Base-by-base conservation (phyloP, 768 basidiomycete genomes). In the Tylopilus subfusipes region DNA sequence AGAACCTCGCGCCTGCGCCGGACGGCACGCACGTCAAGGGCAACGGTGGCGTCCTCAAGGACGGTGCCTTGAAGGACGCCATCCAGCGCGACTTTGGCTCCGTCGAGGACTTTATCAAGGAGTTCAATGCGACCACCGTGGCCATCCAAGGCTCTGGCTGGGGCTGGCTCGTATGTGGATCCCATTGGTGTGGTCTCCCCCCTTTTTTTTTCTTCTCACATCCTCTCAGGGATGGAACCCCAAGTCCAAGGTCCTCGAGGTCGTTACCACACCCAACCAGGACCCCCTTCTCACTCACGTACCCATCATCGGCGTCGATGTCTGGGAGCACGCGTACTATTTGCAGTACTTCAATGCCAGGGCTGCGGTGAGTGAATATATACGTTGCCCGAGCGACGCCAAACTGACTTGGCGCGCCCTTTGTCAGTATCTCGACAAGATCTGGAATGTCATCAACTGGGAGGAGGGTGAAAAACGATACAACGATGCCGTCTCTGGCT, bases 291-390 rank as follows among this genome's bases (percentile, higher is more conserved):
- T 92, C 53, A 71, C 73, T 42, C 86, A 84, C 65, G 75, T 83
- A 45, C 93, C 93, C 51, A 79, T 97, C 75, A 90, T 96, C 63
- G 93, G 94, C 50, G 83, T 97, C 63, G 93, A 95, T 61, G 85
- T 95, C 67, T 96, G 94, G 93, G 93, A 96, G 75, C 93, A 96
- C 66, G 93, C 92, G 47, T 93, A 93, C 79, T 98, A 97, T 76
- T 83, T 97, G 66, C 93, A 98, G 73, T 98, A 98, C 77, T 84
- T 90, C 71, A 98, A 97, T 73, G 93, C 93, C 65, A 96, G 95
- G 80, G 83, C 77, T 52, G 89, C 92, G 67, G 93, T 96, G 67
- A 71, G 93, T 79, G 29, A 21, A 34, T 34, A 22, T 40, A 11
- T 45, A 4, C 5, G 34, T 24, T 3, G 12, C 13, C n/a, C 38